Percentiles rank a stretch among this genome's conserved stretches.
phyloP scores from a whole-genome alignment of 257 asterid species.

The Cruciata laevipes region DNA sequence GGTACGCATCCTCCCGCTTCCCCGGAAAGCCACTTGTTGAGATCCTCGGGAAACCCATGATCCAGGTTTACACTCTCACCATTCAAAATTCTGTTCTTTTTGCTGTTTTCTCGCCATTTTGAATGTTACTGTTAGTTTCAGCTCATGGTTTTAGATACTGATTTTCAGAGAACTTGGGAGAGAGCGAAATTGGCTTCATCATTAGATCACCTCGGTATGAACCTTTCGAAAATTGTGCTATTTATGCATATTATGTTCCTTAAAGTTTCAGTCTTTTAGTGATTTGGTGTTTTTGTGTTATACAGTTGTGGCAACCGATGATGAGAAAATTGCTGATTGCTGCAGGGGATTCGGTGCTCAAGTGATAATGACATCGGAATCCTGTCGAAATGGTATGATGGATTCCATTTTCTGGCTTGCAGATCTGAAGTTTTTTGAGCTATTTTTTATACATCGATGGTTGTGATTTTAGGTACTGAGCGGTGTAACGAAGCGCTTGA shows the following conservation, averaged over 20 bases:
- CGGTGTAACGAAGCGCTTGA: conserved; percentile 79
- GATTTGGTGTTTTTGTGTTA: conserved; percentile 11
- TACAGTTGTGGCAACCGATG: conserved; percentile 92
- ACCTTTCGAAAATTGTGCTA: not conserved
- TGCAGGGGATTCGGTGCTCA: conserved; percentile 90
- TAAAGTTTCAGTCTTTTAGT: not conserved
- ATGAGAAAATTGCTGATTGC: conserved; percentile 82
- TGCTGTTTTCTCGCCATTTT: not conserved
- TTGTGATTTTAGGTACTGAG: conserved; percentile 53
- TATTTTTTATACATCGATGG: not conserved
- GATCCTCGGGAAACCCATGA: conserved; percentile 95
- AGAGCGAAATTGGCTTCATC: conserved; percentile 66
- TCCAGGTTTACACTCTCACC: conserved; percentile 45
- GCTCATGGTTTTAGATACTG: not conserved
- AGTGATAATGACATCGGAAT: conserved; percentile 81
- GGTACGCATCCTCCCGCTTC: conserved; percentile 87
- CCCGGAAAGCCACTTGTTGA: conserved; percentile 76
- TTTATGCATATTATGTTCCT: not conserved
- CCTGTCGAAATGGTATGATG: conserved; percentile 68
- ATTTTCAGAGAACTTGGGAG: conserved; percentile 90
- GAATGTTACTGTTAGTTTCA: not conserved
- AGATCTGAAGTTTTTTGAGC: not conserved
- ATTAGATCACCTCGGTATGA: conserved; percentile 69
- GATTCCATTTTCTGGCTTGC: not conserved
- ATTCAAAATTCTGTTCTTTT: not conserved